A percentile compares a stretch with the other conserved stretches of the same genome.
Conservation (phyloP, 2,329 filamentous ascomycete species). For the Dothiorella sarmentorum region DNA sequence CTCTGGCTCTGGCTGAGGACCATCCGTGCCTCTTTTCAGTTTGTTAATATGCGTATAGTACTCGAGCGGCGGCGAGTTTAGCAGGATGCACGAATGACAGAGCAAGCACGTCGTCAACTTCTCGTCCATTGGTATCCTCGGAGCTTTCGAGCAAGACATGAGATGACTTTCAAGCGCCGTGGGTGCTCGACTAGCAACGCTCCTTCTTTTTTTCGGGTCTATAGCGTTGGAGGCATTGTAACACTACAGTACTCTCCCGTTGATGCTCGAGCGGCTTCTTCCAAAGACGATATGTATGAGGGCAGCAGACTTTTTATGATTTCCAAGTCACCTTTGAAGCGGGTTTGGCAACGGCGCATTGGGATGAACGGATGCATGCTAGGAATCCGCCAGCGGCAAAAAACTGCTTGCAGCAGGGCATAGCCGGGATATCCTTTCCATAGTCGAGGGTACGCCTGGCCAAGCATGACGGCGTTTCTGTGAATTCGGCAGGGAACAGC, state of each 20-base stretch:
- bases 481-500: background rate
- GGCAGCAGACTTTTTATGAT: background rate
- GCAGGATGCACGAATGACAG: too few species aligned
- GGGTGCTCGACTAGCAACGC: background rate
- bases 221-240: background rate
- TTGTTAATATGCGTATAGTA: background rate
- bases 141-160: too few species aligned
- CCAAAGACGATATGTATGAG: background rate
- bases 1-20: background rate
- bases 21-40: background rate
- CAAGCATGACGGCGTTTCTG: conserved; percentile 9
- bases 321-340: background rate
- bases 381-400: background rate
- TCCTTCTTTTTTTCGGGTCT: background rate
- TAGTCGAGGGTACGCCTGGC: background rate
- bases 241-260: background rate
- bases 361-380: background rate
- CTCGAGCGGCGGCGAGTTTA: background rate
- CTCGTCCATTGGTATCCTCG: background rate
- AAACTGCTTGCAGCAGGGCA: background rate
- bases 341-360: conserved; percentile 8
- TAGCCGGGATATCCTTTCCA: background rate
- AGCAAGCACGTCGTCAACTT: background rate
- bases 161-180: too few species aligned
- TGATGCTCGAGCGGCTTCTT: background rate